Percentiles rank a stretch among this genome's conserved stretches.
Evolutionary conservation across 495 filamentous ascomycete species (phyloP).

Genomic region (Neurospora pannonica): DNA sequence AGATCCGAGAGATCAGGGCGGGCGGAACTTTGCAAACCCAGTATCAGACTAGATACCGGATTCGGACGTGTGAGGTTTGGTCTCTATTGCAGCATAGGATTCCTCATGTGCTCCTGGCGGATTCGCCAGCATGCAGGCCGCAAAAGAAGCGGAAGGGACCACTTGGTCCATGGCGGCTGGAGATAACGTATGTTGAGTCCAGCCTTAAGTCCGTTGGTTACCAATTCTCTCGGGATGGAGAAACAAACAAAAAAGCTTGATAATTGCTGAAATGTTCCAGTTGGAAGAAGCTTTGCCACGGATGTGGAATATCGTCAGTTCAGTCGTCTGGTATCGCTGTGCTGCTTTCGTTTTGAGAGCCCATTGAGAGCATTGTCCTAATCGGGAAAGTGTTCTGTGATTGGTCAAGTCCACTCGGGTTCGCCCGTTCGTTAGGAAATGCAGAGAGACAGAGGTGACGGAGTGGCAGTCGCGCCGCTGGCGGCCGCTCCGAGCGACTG

Average conservation of each 20-base stretch:
- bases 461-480: not conserved
- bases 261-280: not conserved
- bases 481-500: not conserved
- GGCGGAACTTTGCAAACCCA: not conserved
- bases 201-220: not conserved
- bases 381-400: not conserved
- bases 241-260: not conserved
- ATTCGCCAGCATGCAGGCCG: not conserved
- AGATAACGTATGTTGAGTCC: not conserved
- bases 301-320: not conserved
- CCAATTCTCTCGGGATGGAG: not conserved
- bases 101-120: not conserved
- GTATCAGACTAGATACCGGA: not conserved
- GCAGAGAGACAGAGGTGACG: not conserved
- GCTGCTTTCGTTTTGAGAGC: not conserved
- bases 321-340: not conserved
- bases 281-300: not conserved
- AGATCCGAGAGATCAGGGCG: not conserved
- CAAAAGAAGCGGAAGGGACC: not conserved
- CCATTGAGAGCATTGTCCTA: not conserved
- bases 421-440: not conserved
- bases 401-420: not conserved
- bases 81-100: not conserved
- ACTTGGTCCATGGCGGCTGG: not conserved
- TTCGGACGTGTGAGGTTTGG: not conserved